Conservation (phyloP, 768 basidiomycete genomes). For the Suillus discolor region DNA sequence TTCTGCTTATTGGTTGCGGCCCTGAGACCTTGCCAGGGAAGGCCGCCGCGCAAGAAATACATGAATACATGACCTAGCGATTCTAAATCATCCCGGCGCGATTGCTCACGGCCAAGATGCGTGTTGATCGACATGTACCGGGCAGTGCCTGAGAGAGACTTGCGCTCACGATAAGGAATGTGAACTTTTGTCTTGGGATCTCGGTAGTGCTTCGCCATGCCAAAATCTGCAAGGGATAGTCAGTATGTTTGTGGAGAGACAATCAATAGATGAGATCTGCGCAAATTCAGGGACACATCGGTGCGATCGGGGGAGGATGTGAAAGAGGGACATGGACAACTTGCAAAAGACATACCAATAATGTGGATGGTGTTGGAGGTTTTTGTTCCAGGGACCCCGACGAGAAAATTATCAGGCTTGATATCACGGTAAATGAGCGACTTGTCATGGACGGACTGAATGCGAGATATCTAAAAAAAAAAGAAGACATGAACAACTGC, state of each 20-base stretch:
- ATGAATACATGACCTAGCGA: constrained; percentile 99
- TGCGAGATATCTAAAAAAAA: constrained; percentile 82
- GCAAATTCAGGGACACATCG: not conserved
- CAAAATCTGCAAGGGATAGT: constrained; percentile 69
- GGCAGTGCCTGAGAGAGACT: constrained; percentile 94
- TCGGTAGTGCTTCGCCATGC: constrained; percentile 99
- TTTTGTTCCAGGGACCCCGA: constrained; percentile 91
- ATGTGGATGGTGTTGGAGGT: constrained; percentile 86
- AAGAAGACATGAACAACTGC: constrained; percentile 6
- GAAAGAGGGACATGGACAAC: not conserved
- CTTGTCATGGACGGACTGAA: constrained; percentile 98
- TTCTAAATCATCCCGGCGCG: constrained; percentile 94
- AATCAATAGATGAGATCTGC: not conserved
- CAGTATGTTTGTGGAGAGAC: not conserved
- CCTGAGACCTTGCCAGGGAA: constrained; percentile 97
- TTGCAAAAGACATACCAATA: constrained; percentile 60
- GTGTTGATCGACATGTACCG: constrained; percentile 99
- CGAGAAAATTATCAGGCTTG: constrained; percentile 98
- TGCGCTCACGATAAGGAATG: constrained; percentile 99
- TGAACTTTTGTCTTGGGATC: constrained; percentile 98
- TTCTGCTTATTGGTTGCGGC: constrained; percentile 99
- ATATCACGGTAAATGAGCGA: constrained; percentile 98
- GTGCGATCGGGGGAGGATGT: constrained; percentile 10
- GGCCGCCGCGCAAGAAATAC: constrained; percentile 95
- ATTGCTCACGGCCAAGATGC: constrained; percentile 93